Evolutionary conservation across 2,329 filamentous ascomycete species (phyloP).

Genomic region (Sporothrix euskadiensis): DNA sequence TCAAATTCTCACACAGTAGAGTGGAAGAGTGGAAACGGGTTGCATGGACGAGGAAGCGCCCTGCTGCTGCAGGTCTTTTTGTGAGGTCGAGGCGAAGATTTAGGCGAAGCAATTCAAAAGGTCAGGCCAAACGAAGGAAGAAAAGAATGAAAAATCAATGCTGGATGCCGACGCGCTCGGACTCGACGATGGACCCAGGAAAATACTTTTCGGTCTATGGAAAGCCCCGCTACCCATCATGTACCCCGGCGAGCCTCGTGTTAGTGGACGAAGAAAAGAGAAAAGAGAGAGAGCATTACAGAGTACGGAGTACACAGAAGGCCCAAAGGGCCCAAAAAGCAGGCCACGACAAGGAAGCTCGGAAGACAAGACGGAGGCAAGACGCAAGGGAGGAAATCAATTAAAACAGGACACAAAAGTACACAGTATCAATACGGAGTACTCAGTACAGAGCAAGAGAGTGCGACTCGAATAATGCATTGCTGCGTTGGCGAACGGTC

Average conservation of each 20-base stretch:
- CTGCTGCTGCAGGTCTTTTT: constrained; percentile 19
- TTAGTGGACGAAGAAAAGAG: background rate
- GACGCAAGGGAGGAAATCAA: constrained; percentile 14
- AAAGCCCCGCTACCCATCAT: background rate
- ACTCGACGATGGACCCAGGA: background rate
- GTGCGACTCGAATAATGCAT: background rate
- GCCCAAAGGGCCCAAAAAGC: background rate
- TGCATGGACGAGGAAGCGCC: constrained; percentile 17
- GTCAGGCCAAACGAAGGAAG: background rate
- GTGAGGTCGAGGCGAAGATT: constrained; percentile 8
- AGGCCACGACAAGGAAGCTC: constrained; percentile 1
- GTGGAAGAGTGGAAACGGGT: background rate
- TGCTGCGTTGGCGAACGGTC: constrained; percentile 22
- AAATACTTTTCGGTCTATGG: background rate
- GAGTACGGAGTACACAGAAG: background rate
- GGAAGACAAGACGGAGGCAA: background rate
- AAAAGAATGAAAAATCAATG: background rate
- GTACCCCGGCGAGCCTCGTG: constrained; percentile 3
- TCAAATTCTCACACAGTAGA: too few species aligned
- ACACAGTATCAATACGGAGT: background rate
- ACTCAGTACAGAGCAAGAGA: background rate
- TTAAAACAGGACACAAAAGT: background rate
- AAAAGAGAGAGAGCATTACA: too few species aligned
- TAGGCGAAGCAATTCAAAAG: background rate
- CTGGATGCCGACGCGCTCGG: constrained; percentile 5